These are phyloP conservation scores for Boletellus deceptivus DNA, from an alignment of 1,284 basidiomycete species.

Conservation along the genomic window DNA sequence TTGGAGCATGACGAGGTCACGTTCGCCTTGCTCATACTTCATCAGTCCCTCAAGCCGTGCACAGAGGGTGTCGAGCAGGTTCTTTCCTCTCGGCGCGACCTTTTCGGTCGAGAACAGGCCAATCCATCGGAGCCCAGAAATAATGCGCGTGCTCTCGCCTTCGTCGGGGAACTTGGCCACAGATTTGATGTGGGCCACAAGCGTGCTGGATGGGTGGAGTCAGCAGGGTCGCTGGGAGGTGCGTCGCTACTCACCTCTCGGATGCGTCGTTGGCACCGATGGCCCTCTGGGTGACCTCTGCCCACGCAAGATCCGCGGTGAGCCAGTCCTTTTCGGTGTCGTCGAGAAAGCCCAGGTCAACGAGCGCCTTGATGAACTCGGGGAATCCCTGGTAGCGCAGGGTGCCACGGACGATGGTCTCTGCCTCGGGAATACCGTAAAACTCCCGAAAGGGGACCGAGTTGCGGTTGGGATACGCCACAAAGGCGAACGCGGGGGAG, in stretches of 20 bases:
- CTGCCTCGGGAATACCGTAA: constrained; percentile 92
- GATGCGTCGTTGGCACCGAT: constrained; percentile 67
- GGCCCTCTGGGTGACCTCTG: constrained; percentile 80
- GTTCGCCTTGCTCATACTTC: constrained; percentile 88
- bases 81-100: constrained; percentile 66
- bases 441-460: constrained; percentile 83
- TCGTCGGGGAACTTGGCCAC: constrained; percentile 72
- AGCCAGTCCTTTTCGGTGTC: constrained; percentile 79
- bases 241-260: constrained; percentile 55
- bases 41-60: constrained; percentile 89
- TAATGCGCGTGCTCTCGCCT: constrained; percentile 70
- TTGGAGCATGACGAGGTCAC: constrained; percentile 96
- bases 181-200: constrained; percentile 71
- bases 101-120: constrained; percentile 83
- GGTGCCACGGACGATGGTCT: constrained; percentile 92
- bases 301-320: constrained; percentile 74
- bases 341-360: constrained; percentile 87
- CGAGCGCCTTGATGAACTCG: constrained; percentile 90
- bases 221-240: not conserved
- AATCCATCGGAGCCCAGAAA: constrained; percentile 90
- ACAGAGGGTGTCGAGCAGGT: constrained; percentile 94
- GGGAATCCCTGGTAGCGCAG: constrained; percentile 98
- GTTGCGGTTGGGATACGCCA: constrained; percentile 97
- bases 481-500: constrained; percentile 93
- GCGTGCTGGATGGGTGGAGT: constrained; percentile 37